Conservation (phyloP, 2,329 filamentous ascomycete species). For the Fusarium sp. region DNA sequence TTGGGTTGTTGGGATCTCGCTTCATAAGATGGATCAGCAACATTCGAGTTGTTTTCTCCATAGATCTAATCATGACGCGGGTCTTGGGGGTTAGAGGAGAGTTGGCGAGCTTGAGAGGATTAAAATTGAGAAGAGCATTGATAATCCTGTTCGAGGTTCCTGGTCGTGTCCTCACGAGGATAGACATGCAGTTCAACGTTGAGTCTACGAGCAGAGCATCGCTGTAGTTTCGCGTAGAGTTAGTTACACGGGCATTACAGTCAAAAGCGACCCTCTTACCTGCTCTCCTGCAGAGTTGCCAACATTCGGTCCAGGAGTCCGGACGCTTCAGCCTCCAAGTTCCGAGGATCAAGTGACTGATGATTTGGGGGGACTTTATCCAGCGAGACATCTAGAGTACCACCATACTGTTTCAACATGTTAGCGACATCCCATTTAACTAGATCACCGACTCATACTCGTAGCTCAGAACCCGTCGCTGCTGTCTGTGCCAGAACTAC, state of each 20-base stretch:
- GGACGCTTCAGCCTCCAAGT: conserved; percentile 90
- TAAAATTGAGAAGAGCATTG: conserved; percentile 86
- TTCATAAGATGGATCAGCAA: conserved; percentile 85
- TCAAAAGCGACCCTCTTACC: conserved; percentile 59
- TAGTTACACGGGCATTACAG: background rate
- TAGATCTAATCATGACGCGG: conserved; percentile 86
- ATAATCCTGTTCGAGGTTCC: conserved; percentile 85
- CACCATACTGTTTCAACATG: conserved; percentile 50
- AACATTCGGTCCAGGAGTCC: conserved; percentile 91
- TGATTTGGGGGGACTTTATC: conserved; percentile 86
- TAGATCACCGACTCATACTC: conserved; percentile 61
- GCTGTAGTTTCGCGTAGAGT: conserved; percentile 54
- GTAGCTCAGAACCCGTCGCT: conserved; percentile 80
- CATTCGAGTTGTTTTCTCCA: conserved; percentile 91
- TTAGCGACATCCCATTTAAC: conserved; percentile 14
- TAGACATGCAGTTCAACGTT: conserved; percentile 86
- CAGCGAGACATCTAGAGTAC: conserved; percentile 78
- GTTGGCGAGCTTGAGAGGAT: conserved; percentile 82
- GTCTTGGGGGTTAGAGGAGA: conserved; percentile 79
- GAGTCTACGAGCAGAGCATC: conserved; percentile 90
- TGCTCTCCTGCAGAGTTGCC: conserved; percentile 83
- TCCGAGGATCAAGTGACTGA: conserved; percentile 77
- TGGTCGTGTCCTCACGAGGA: conserved; percentile 82
- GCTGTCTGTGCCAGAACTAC: conserved; percentile 91
- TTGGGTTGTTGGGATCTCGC: conserved; percentile 82